Evolutionary conservation across 1,284 basidiomycete genomes (phyloP).

Genomic region (Ganoderma lingzhi): DNA sequence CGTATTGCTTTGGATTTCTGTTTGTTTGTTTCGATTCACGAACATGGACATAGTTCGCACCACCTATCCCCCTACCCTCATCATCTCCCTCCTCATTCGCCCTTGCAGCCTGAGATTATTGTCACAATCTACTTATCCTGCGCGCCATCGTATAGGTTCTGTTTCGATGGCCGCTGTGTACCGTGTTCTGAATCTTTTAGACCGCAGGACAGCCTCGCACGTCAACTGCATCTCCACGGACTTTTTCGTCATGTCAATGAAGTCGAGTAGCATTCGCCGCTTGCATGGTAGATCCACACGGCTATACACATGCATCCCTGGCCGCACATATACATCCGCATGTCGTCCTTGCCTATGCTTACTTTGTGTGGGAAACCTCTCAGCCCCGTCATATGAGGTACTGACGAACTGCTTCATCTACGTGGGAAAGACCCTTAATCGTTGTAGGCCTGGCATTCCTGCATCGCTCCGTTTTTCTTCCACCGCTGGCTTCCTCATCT

Average conservation of each 20-base stretch:
- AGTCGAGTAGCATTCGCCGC: conserved; percentile 17
- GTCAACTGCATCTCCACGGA: background rate
- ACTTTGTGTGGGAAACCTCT: background rate
- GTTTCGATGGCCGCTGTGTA: conserved; percentile 2
- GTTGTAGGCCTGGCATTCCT: background rate
- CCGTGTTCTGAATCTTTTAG: conserved; percentile 1
- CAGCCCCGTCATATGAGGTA: background rate
- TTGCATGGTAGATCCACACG: conserved; percentile 16
- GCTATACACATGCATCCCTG: conserved; percentile 4
- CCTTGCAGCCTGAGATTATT: background rate
- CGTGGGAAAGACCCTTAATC: background rate
- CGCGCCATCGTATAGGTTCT: background rate
- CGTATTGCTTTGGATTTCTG: conserved; percentile 7
- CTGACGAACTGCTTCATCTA: background rate
- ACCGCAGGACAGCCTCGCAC: background rate
- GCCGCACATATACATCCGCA: conserved; percentile 6
- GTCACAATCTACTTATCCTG: background rate
- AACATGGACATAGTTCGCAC: conserved; percentile 19
- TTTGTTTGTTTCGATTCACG: background rate
- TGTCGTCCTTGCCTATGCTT: background rate
- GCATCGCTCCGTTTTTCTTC: background rate
- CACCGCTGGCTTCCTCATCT: background rate
- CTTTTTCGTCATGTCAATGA: conserved; percentile 7
- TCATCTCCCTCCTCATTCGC: background rate
- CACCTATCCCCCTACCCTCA: background rate